Base-by-base conservation (phyloP, 192 early-diverging fungal genomes). In the Linnemannia schmuckeri region DNA sequence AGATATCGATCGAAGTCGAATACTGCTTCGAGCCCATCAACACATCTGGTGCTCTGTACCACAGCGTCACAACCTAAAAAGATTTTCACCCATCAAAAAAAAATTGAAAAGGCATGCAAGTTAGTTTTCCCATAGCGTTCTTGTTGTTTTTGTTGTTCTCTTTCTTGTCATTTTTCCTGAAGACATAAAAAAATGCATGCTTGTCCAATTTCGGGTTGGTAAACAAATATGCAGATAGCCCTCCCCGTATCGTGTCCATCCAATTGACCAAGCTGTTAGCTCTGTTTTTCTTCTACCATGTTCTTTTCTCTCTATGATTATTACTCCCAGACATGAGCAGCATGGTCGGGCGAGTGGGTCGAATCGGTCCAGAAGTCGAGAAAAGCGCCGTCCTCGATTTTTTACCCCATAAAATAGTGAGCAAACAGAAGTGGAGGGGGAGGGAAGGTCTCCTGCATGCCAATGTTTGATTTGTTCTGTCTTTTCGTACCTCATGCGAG, bases 21-120 rank as follows among this genome's bases (percentile, higher is more conserved):
- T 97, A 97, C 84, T 96, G 95, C 82, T 93, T 92, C 70, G 96
- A 96, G 18, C 95, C 96, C 95, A 97, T 94, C 74, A 97, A 79
- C 49, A 97, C 95, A 85, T 97, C 96, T 0, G 96, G 96, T 37
- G 96, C 95, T 74, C 96, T 92, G 84, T 97, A 97, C 96, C 96
- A 97, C 77, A 96, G 88, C 37, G 96, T 96, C 55, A 96, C 95
- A 20, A 97, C 95, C 91, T 92, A 82, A 70, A 40, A 75, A 33
- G 38, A 37, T 52, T 24, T 42, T 22, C 4, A 42, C 40, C 70
- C 35, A 55, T 40, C 27, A 38, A 74, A 55, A 47, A 78, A 10
- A 68, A 78, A n/a, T 15, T n/a, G 9, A 66, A 66, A 30, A 20
- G 18, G 49, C 49, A 52, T 4, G 49, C 49, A 66, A 12, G 61